Percentiles rank a stretch among this genome's conserved stretches.
Conservation (phyloP, 2,329 filamentous ascomycete genomes). For the Cercospora sesami region DNA sequence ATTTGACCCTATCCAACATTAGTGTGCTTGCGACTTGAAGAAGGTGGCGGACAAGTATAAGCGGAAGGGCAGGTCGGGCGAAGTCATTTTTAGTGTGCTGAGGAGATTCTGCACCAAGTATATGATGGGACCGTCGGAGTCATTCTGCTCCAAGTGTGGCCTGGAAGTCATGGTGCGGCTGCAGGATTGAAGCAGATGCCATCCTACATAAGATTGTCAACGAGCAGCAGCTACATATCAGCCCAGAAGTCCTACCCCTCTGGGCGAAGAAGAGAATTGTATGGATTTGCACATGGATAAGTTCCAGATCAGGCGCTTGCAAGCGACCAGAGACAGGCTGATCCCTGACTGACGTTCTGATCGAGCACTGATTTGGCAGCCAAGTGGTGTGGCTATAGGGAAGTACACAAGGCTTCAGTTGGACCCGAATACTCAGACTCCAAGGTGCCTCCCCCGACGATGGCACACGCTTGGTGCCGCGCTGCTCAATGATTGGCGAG, state of each 20-base stretch:
- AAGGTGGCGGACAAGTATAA: neutral
- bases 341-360: neutral
- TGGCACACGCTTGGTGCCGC: neutral
- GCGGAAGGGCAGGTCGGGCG: neutral
- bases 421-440: neutral
- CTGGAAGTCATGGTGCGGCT: neutral
- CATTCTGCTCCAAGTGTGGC: neutral
- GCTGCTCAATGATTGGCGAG: neutral
- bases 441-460: neutral
- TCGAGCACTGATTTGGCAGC: neutral
- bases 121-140: neutral
- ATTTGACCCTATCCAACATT: neutral
- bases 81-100: neutral
- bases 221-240: neutral
- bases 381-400: neutral
- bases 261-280: neutral
- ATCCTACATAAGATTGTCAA: neutral
- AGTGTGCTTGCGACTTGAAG: neutral
- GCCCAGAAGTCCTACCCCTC: neutral
- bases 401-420: neutral
- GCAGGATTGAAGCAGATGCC: neutral
- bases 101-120: neutral
- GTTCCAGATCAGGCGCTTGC: neutral
- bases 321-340: neutral
- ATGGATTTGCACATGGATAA: neutral